Percentiles rank a stretch among this genome's conserved stretches.
phyloP scores from a whole-genome alignment of 179 eudicot genomes.

The Sideroxylon spinosum region DNA sequence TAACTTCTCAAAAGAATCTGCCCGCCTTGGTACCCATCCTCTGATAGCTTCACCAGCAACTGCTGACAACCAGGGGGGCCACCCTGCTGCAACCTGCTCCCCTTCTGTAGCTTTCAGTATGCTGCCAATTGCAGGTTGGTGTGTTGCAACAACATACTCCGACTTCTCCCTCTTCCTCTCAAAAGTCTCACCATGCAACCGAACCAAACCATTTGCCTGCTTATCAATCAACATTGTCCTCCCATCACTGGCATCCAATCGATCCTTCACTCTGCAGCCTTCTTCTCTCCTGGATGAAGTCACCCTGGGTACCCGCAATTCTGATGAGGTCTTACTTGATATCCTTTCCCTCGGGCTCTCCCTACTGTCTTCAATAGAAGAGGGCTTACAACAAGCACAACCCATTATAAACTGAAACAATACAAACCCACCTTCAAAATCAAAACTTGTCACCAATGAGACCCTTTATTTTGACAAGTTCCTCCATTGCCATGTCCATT shows the following conservation, averaged over 20 bases:
- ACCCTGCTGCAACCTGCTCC: conserved; percentile 88
- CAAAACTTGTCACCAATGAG: conserved; percentile 4
- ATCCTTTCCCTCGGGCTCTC: conserved; percentile 68
- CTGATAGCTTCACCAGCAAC: conserved; percentile 88
- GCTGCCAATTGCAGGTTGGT: conserved; percentile 41
- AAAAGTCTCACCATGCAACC: conserved; percentile 37
- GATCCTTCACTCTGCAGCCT: conserved; percentile 29
- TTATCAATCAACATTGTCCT: conserved; percentile 63
- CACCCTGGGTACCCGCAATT: conserved; percentile 32
- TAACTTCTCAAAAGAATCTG: conserved; percentile 85
- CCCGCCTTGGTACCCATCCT: conserved; percentile 87
- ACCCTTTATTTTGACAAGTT: conserved; percentile 9
- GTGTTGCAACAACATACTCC: conserved; percentile 26
- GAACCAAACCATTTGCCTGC: conserved; percentile 44
- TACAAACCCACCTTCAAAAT: conserved; percentile 19
- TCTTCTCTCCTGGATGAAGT: conserved; percentile 59
- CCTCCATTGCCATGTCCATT: conserved; percentile 11
- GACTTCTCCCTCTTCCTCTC: conserved; percentile 52
- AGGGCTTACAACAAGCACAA: conserved; percentile 72
- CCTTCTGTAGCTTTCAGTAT: conserved; percentile 55
- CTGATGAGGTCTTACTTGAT: conserved; percentile 34
- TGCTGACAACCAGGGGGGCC: conserved; percentile 86
- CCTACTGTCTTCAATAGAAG: conserved; percentile 67
- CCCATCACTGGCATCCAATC: conserved; percentile 42
- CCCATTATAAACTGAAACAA: conserved; percentile 49